These are phyloP conservation scores for Venturia oleaginea DNA, from an alignment of 2,329 filamentous ascomycete species.

Conservation along the genomic window DNA sequence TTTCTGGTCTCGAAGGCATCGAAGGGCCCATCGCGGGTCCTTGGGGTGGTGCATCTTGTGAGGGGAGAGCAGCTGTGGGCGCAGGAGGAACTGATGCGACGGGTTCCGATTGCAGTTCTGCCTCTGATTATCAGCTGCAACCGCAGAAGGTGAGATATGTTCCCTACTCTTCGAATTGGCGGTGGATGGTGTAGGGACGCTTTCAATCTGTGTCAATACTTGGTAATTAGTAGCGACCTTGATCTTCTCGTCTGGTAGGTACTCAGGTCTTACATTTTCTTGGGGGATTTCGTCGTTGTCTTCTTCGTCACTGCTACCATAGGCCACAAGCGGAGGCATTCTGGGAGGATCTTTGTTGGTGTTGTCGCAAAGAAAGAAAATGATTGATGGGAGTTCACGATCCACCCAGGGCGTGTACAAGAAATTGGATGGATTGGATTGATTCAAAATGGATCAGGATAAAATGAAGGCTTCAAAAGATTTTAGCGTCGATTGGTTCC, in stretches of 20 bases:
- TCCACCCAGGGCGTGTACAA: no score
- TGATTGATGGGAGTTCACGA: no score
- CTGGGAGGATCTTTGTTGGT: background rate
- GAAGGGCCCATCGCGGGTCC: conserved; percentile 15
- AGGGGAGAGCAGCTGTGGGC: background rate
- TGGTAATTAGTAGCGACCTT: conserved; percentile 17
- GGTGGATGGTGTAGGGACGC: background rate
- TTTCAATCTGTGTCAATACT: conserved; percentile 10
- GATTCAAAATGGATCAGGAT: no score
- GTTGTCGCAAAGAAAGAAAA: background rate
- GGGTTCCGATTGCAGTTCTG: background rate
- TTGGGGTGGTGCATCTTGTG: conserved; percentile 2
- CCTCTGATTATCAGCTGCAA: background rate
- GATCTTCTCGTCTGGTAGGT: conserved; percentile 2
- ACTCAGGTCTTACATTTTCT: background rate
- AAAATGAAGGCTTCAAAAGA: no score
- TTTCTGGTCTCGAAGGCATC: background rate
- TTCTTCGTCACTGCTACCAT: conserved; percentile 16
- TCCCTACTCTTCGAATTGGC: background rate
- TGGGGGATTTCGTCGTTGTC: conserved; percentile 14
- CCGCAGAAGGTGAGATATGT: background rate
- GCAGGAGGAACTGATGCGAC: background rate
- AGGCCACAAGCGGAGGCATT: conserved; percentile 15
- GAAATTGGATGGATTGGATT: no score
- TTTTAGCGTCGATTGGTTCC: no score